These are phyloP conservation scores for Borovskyia barvae DNA, from an alignment of 208 protist species.

Conservation along the genomic window DNA sequence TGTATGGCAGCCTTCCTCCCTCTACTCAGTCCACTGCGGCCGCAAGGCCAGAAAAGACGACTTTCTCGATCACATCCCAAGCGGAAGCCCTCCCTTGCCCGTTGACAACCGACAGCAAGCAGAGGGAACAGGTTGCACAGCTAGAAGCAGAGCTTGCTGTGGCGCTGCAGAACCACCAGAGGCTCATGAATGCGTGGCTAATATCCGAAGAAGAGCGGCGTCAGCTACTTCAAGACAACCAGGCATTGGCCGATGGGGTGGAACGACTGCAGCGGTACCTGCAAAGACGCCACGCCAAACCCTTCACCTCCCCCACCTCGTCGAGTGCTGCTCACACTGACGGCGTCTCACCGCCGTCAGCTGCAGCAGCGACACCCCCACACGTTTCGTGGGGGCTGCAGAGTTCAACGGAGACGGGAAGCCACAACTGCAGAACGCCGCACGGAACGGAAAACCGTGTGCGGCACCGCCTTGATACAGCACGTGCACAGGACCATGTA, in stretches of 20 bases:
- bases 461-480: slow-evolving; percentile 2
- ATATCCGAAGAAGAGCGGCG: slow-evolving; percentile 18
- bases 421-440: background rate
- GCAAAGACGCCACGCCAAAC: background rate
- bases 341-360: background rate
- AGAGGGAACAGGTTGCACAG: slow-evolving; percentile 11
- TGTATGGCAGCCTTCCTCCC: too few species aligned
- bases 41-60: too few species aligned
- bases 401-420: background rate
- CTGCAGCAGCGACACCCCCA: background rate
- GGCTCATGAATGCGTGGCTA: slow-evolving; percentile 18
- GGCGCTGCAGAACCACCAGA: slow-evolving; percentile 26
- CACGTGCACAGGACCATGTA: background rate
- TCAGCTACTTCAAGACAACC: slow-evolving; percentile 31
- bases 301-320: background rate
- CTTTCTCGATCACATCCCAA: too few species aligned
- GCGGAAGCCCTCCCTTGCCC: too few species aligned
- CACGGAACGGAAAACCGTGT: slow-evolving; percentile 6
- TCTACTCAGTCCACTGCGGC: too few species aligned
- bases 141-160: slow-evolving; percentile 9
- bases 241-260: slow-evolving; percentile 30
- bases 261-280: slow-evolving; percentile 27
- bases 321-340: background rate
- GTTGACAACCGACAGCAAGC: too few species aligned
- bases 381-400: background rate